phyloP scores from a whole-genome alignment of 2,329 filamentous ascomycete species.

The Paraphaeosphaeria minitans region DNA sequence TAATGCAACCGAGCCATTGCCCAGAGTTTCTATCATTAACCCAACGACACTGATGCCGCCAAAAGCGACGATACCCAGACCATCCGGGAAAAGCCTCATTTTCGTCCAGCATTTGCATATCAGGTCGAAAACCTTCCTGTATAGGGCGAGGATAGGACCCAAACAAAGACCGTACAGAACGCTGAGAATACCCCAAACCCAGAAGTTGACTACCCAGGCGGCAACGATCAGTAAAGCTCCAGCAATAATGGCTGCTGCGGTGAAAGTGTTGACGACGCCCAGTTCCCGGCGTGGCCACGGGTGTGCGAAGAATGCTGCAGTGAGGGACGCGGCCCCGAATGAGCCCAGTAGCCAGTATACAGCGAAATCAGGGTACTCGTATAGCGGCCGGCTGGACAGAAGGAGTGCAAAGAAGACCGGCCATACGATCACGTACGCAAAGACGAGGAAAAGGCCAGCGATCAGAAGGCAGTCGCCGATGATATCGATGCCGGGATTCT shows the following conservation, averaged over 20 bases:
- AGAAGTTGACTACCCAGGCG: constrained; percentile 10
- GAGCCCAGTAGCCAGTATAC: constrained; percentile 11
- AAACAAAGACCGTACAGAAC: constrained; percentile 16
- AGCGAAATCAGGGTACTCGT: constrained; percentile 9
- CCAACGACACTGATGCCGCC: background rate
- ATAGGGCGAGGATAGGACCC: constrained; percentile 13
- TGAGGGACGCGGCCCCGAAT: background rate
- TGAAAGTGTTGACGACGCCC: constrained; percentile 17
- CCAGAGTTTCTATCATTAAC: background rate
- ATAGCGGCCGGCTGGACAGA: constrained; percentile 8
- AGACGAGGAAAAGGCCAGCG: constrained; percentile 12
- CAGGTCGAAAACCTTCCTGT: constrained; percentile 8
- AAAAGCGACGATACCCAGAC: constrained; percentile 3
- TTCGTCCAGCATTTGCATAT: constrained; percentile 3
- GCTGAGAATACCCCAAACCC: background rate
- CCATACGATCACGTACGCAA: constrained; percentile 17
- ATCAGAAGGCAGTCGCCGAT: constrained; percentile 10
- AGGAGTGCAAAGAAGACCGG: constrained; percentile 20
- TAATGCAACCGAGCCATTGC: constrained; percentile 5
- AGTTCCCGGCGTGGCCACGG: background rate
- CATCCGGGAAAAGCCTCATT: background rate
- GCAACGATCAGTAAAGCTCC: constrained; percentile 6
- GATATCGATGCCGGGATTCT: background rate
- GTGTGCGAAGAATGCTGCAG: background rate
- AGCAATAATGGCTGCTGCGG: constrained; percentile 4